Conservation (phyloP, 306 rosid genomes). For the Pyrus communis region DNA sequence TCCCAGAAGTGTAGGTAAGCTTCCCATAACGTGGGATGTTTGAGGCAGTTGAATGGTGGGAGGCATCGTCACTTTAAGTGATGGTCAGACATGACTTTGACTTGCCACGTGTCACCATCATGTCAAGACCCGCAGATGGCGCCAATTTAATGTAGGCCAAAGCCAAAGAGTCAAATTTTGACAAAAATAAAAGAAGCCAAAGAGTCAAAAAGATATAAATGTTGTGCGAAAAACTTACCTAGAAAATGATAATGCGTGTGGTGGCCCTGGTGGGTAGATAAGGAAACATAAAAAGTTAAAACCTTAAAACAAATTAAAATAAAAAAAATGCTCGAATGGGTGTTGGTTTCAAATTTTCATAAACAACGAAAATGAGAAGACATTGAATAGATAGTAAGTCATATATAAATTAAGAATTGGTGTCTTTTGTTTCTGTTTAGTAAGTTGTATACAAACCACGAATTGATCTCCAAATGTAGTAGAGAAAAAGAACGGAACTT, state of each 20-base stretch:
- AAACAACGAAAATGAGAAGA: no score
- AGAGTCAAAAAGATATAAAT: neutral
- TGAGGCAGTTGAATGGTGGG: neutral
- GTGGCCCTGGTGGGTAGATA: no score
- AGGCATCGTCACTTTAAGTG: neutral
- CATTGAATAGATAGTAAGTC: no score
- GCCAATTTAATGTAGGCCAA: neutral
- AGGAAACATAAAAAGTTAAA: no score
- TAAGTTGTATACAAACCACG: no score
- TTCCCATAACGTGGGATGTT: conserved; percentile 14
- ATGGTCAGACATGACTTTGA: neutral
- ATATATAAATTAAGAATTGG: no score
- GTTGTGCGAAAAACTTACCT: no score
- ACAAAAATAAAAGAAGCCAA: neutral
- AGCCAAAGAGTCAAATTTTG: neutral
- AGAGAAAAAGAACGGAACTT: neutral
- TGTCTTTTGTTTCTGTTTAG: no score
- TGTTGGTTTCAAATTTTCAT: no score
- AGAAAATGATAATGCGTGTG: no score
- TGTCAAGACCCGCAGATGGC: neutral
- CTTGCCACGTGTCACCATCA: conserved; percentile 5
- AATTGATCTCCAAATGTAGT: neutral
- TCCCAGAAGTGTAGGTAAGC: neutral
- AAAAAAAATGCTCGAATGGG: neutral
- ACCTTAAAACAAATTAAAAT: no score